Evolutionary conservation across 208 protist genomes (phyloP).

Genomic region (Trypanosoma melophagium): DNA sequence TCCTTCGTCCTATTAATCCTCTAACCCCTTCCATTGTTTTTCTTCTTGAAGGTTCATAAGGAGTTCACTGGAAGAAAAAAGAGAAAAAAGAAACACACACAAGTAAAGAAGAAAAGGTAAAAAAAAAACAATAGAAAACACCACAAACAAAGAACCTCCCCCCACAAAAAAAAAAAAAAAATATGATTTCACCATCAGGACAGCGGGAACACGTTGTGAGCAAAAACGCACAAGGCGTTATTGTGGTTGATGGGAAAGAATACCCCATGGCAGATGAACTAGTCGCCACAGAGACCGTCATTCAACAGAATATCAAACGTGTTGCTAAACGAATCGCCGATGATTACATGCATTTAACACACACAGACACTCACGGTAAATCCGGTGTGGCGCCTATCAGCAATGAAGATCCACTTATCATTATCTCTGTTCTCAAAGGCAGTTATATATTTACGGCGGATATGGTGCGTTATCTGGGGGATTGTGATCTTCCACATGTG

Average conservation of each 20-base stretch:
- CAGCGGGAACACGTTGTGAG: slow-evolving; percentile 28
- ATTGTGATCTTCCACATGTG: slow-evolving; percentile 67
- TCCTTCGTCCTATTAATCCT: too few species aligned
- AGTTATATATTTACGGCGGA: slow-evolving; percentile 92
- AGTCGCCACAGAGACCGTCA: slow-evolving; percentile 71
- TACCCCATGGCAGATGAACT: slow-evolving; percentile 80
- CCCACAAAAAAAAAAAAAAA: slow-evolving; percentile 15
- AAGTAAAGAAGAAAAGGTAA: too few species aligned
- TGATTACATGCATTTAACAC: slow-evolving; percentile 57
- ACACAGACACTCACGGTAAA: slow-evolving; percentile 40
- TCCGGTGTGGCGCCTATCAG: slow-evolving; percentile 45
- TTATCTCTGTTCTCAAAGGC: slow-evolving; percentile 89
- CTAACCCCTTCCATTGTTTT: too few species aligned
- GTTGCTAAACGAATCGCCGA: slow-evolving; percentile 60
- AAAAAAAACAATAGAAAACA: too few species aligned
- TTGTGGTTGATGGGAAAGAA: slow-evolving; percentile 64
- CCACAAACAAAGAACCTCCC: too few species aligned
- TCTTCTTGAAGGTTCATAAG: too few species aligned
- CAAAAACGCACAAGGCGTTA: slow-evolving; percentile 42
- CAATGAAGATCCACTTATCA: slow-evolving; percentile 78
- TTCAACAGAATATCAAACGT: slow-evolving; percentile 53
- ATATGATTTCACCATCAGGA: slow-evolving; percentile 26
- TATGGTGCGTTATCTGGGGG: slow-evolving; percentile 76
- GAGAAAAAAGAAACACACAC: too few species aligned
- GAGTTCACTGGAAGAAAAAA: too few species aligned